These are phyloP conservation scores for Pythium aristosporum DNA, from an alignment of 352 stramenopile genomes.

Conservation along the genomic window DNA sequence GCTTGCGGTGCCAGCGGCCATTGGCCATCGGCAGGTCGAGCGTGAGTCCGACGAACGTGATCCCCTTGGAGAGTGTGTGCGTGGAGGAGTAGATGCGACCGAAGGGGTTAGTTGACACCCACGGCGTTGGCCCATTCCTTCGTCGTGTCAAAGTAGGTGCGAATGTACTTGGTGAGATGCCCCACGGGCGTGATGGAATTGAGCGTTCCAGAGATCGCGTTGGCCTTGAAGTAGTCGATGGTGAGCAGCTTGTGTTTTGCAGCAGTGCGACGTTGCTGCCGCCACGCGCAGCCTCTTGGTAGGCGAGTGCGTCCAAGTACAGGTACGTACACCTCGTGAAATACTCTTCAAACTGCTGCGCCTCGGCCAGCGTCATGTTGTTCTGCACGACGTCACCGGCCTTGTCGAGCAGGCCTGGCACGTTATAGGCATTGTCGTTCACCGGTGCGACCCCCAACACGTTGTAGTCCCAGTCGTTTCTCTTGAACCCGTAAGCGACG, in stretches of 20 bases:
- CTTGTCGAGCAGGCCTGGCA: too few species aligned
- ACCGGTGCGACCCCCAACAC: too few species aligned
- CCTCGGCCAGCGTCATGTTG: not conserved
- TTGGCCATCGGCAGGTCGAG: constrained; percentile 9
- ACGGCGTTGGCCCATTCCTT: too few species aligned
- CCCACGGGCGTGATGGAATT: not conserved
- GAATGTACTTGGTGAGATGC: too few species aligned
- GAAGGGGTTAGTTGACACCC: too few species aligned
- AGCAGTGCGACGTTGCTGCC: not conserved
- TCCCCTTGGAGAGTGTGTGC: not conserved
- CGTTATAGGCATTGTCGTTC: too few species aligned
- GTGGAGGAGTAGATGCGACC: too few species aligned
- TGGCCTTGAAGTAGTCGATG: not conserved
- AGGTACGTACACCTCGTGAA: constrained; percentile 3
- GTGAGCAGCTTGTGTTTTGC: not conserved
- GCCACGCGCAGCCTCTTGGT: not conserved
- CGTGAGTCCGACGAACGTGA: not conserved
- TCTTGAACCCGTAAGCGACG: too few species aligned
- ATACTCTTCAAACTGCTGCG: not conserved
- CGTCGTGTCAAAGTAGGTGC: too few species aligned
- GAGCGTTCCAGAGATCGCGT: not conserved
- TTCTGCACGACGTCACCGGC: too few species aligned
- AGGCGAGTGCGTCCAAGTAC: not conserved
- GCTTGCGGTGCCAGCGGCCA: constrained; percentile 7
- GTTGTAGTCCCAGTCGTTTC: too few species aligned